Percentiles rank a stretch among this genome's conserved stretches.
Conservation (phyloP, 371 early-diverging fungal species). For the Paraphysoderma sedebokerense region DNA sequence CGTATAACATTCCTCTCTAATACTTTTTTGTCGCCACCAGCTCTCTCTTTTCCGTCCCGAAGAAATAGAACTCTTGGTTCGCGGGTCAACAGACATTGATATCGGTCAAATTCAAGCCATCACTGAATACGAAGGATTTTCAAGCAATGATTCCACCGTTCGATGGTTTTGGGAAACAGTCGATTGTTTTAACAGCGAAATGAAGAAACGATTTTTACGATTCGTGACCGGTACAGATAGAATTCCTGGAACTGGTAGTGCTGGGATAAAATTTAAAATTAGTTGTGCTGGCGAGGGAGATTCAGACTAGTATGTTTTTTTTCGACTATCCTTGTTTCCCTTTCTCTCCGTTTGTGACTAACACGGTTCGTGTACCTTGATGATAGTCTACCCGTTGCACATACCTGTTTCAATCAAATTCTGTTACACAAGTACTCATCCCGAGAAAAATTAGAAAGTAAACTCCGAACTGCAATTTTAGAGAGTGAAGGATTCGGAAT, state of each 20-base stretch:
- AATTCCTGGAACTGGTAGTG: constrained; percentile 77
- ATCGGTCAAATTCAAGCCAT: constrained; percentile 54
- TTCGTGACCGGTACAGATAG: constrained; percentile 97
- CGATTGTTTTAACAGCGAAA: constrained; percentile 38
- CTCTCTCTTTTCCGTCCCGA: constrained; percentile 64
- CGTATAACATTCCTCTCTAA: neutral
- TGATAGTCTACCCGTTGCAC: constrained; percentile 76
- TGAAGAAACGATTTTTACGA: constrained; percentile 64
- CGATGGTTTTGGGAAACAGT: constrained; percentile 81
- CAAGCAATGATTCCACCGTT: constrained; percentile 35
- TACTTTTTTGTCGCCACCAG: neutral
- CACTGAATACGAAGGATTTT: constrained; percentile 66
- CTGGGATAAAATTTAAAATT: constrained; percentile 56
- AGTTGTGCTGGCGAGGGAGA: constrained; percentile 47
- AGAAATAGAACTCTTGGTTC: constrained; percentile 90
- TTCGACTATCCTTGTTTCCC: neutral
- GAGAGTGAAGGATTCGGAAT: constrained; percentile 86
- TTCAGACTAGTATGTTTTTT: constrained; percentile 1
- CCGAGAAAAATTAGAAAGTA: constrained; percentile 56
- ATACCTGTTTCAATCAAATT: constrained; percentile 95
- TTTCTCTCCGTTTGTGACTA: constrained; percentile 11
- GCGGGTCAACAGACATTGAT: constrained; percentile 76
- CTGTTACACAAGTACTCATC: constrained; percentile 60
- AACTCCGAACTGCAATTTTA: constrained; percentile 63
- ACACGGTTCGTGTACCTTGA: too few species aligned